These are phyloP conservation scores for Thermothielavioides terrestris DNA, from an alignment of 495 filamentous ascomycete genomes.

Conservation along the genomic window DNA sequence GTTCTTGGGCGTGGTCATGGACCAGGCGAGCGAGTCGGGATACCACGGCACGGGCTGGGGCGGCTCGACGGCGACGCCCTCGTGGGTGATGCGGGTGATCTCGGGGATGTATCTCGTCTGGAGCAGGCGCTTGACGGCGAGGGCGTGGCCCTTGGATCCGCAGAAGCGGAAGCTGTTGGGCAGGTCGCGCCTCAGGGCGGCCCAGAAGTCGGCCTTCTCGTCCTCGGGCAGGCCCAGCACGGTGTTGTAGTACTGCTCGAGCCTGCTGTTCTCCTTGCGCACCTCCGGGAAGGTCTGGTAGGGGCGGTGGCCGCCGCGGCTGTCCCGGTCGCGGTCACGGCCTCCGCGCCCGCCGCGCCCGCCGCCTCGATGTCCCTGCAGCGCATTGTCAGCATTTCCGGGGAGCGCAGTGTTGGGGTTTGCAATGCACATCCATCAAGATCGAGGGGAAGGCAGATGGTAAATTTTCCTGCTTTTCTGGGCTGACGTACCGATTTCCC, in stretches of 20 bases:
- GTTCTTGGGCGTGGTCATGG: constrained; percentile 92
- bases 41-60: constrained; percentile 81
- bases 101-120: constrained; percentile 83
- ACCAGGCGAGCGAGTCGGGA: constrained; percentile 88
- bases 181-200: constrained; percentile 64
- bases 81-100: constrained; percentile 69
- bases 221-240: constrained; percentile 61
- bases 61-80: constrained; percentile 71
- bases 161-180: constrained; percentile 96
- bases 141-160: constrained; percentile 82
- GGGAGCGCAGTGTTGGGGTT: no score
- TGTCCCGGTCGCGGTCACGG: constrained; percentile 15
- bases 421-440: no score
- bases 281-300: constrained; percentile 50
- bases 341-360: constrained; percentile 17
- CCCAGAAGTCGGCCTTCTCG: constrained; percentile 76
- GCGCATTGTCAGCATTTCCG: not conserved
- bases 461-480: no score
- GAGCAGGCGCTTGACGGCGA: constrained; percentile 75
- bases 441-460: not conserved
- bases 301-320: constrained; percentile 17
- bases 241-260: constrained; percentile 76
- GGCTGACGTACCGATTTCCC: constrained; percentile 19
- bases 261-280: constrained; percentile 61
- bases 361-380: constrained; percentile 15